Evolutionary conservation across 306 rosid species (phyloP), one percentile per base, ranked within the genome.

Genomic region (Luffa acutangula): DNA sequence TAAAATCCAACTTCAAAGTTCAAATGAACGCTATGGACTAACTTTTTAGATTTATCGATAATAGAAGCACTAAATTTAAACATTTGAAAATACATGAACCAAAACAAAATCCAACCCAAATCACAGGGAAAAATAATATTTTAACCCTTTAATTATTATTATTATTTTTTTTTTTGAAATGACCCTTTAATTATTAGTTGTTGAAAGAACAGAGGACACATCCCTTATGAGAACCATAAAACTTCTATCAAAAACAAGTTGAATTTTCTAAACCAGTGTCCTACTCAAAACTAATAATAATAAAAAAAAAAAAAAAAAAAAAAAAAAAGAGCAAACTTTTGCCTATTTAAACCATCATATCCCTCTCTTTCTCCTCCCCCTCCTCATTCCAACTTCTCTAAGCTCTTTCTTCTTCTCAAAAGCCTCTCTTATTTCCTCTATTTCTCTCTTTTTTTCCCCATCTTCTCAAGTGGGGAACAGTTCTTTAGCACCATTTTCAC

Each of bases 291-390:
- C 42, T 17, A 25, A 25, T 3, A 54, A 54, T 17, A 54, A n/a
- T n/a, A n/a, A n/a, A n/a, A n/a, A n/a, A n/a, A n/a, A n/a, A n/a
- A n/a, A n/a, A n/a, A n/a, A n/a, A n/a, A n/a, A n/a, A n/a, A n/a
- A 18, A 0, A 73, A 80, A 45, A 20, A 11, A 67, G 59, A 20
- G 78, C 85, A 81, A 79, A 71, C 65, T 79, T 58, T 80, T 14
- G 53, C 77, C 91, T 92, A 92, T 94, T 83, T 84, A 94, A 83
- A 84, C 85, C 82, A 76, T 0, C 81, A 75, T 51, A 74, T 80
- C 77, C 76, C 8, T 51, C 84, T 21, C 7, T 76, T 46, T 52
- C 81, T 87, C 88, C 81, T 89, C 92, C 98, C 2, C 72, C 46
- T 80, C 91, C 88, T 58, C 67, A 39, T 91, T 36, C 91, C 80